These are phyloP conservation scores for Leptographium flavum DNA, from an alignment of 2,329 filamentous ascomycete genomes.

Conservation along the genomic window DNA sequence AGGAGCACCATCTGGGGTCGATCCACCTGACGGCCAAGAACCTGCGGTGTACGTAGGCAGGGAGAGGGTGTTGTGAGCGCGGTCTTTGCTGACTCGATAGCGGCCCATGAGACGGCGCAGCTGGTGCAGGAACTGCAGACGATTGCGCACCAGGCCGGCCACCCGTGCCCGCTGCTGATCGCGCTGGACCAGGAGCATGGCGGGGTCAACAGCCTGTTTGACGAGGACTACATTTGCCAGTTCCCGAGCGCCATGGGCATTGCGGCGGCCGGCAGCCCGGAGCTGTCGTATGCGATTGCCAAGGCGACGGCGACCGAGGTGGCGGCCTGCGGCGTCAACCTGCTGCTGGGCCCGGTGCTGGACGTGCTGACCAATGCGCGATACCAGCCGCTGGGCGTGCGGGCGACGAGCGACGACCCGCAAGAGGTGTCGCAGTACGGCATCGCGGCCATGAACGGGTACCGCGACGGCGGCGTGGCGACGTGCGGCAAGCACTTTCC, in stretches of 20 bases:
- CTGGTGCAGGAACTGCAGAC: slow-evolving; percentile 86
- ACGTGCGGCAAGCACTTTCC: slow-evolving; percentile 95
- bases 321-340: slow-evolving; percentile 84
- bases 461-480: slow-evolving; percentile 76
- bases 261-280: slow-evolving; percentile 75
- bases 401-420: slow-evolving; percentile 82
- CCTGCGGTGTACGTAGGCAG: slow-evolving; percentile 56
- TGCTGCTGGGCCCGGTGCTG: slow-evolving; percentile 84
- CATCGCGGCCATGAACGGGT: slow-evolving; percentile 80
- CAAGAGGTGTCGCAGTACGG: slow-evolving; percentile 90
- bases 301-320: slow-evolving; percentile 90
- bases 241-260: slow-evolving; percentile 96
- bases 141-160: slow-evolving; percentile 79
- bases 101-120: slow-evolving; percentile 76
- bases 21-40: slow-evolving; percentile 77
- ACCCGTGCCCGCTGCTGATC: slow-evolving; percentile 78
- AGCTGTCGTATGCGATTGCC: slow-evolving; percentile 78
- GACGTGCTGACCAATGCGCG: slow-evolving; percentile 89
- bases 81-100: slow-evolving; percentile 36
- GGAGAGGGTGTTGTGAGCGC: too few relatives aligned
- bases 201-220: slow-evolving; percentile 90
- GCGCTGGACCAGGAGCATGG: slow-evolving; percentile 96
- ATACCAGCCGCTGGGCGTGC: slow-evolving; percentile 79
- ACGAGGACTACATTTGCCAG: slow-evolving; percentile 89
- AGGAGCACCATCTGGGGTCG: slow-evolving; percentile 75